These are phyloP conservation scores for Omphalea diandra DNA, from an alignment of 441 rosid species.

Conservation along the genomic window DNA sequence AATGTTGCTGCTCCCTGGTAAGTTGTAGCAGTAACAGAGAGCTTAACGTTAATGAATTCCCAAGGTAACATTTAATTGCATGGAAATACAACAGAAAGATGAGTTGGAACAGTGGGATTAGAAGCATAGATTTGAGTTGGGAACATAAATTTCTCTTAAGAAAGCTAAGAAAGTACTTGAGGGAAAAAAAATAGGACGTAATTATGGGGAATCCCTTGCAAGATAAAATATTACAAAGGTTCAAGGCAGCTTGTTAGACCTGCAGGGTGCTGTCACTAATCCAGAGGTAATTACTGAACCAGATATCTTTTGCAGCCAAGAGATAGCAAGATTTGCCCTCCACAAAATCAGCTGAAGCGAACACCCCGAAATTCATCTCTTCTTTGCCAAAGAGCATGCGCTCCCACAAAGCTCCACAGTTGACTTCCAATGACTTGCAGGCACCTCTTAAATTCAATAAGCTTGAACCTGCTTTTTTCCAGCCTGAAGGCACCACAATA, in stretches of 20 bases:
- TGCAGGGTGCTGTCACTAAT: background rate
- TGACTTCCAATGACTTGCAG: background rate
- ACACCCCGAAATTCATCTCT: background rate
- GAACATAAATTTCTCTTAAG: background rate
- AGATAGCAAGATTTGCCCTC: background rate
- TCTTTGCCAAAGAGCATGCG: background rate
- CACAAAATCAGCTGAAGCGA: background rate
- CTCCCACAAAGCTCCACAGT: background rate
- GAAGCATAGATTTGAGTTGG: background rate
- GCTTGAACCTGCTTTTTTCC: background rate
- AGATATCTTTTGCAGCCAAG: background rate
- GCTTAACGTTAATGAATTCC: constrained; percentile 20
- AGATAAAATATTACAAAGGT: background rate
- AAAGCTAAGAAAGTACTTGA: background rate
- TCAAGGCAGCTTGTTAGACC: background rate
- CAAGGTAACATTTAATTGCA: background rate
- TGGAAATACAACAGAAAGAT: background rate
- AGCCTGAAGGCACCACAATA: background rate
- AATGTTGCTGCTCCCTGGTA: constrained; percentile 77
- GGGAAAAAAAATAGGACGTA: background rate
- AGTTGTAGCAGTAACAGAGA: constrained; percentile 9
- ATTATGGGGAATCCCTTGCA: background rate
- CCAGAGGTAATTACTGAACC: background rate
- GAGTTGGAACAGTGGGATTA: background rate
- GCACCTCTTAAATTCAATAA: background rate